Percentiles rank a stretch among this genome's conserved stretches.
phyloP scores from a whole-genome alignment of 1,284 basidiomycete genomes.

The Exsudoporus floridanus region DNA sequence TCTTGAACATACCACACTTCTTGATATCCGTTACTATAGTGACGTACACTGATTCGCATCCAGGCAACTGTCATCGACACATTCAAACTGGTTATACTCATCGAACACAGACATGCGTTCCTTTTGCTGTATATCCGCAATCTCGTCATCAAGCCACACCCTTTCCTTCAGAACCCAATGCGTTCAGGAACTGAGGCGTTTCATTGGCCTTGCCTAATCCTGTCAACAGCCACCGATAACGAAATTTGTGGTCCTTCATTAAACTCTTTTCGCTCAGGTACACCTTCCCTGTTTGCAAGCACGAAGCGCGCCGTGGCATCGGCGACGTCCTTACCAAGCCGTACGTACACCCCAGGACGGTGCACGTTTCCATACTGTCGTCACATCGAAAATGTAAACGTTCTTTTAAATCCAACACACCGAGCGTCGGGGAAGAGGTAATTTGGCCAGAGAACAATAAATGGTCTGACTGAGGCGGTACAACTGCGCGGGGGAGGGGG shows the following conservation, averaged over 20 bases:
- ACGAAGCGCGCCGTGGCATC: conserved; percentile 44
- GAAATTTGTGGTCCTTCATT: conserved; percentile 21
- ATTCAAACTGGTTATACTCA: too few relatives aligned
- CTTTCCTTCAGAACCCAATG: neutral
- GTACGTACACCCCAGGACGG: conserved; percentile 50
- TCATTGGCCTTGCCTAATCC: conserved; percentile 52
- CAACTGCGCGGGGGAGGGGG: conserved; percentile 32
- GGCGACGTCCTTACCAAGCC: conserved; percentile 54
- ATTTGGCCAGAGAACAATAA: conserved; percentile 30
- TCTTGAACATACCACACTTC: neutral
- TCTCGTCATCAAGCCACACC: neutral
- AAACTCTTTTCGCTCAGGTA: conserved; percentile 46
- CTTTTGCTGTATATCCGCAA: neutral
- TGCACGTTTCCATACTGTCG: conserved; percentile 15
- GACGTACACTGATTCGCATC: conserved; percentile 1
- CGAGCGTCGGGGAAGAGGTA: conserved; percentile 14
- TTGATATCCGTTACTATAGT: neutral
- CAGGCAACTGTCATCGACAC: neutral
- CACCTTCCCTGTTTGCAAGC: conserved; percentile 51
- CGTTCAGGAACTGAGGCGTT: conserved; percentile 41
- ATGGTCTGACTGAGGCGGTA: conserved; percentile 49
- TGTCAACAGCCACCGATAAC: conserved; percentile 46
- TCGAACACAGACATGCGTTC: neutral
- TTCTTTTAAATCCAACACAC: conserved; percentile 46
- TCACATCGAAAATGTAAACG: conserved; percentile 51